A percentile compares a stretch with the other conserved stretches of the same genome.
Evolutionary conservation across 2,329 filamentous ascomycete genomes (phyloP).

Genomic region (Pseudocercospora fuligena): DNA sequence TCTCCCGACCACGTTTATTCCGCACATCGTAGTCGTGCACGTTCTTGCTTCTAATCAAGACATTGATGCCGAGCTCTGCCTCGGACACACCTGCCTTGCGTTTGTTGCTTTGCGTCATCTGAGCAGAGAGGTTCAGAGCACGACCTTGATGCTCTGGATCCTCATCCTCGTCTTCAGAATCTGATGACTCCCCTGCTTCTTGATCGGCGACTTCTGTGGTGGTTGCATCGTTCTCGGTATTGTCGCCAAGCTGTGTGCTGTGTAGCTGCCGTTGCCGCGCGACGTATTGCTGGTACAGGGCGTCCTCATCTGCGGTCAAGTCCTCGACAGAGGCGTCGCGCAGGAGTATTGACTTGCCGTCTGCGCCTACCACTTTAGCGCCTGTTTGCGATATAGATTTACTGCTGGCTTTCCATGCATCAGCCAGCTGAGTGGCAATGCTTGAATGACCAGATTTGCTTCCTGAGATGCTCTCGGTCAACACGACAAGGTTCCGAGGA

Average conservation of each 20-base stretch:
- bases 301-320: constrained; percentile 78
- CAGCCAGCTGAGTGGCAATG: constrained; percentile 77
- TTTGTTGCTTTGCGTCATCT: constrained; percentile 75
- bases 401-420: constrained; percentile 48
- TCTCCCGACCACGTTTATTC: constrained; percentile 88
- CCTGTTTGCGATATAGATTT: constrained; percentile 39
- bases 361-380: constrained; percentile 58
- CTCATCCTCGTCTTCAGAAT: constrained; percentile 86
- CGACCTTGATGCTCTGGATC: constrained; percentile 91
- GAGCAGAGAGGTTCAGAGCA: constrained; percentile 84
- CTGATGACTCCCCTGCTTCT: constrained; percentile 82
- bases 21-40: constrained; percentile 94
- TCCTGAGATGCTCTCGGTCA: constrained; percentile 73
- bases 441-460: constrained; percentile 51
- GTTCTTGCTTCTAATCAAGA: constrained; percentile 79
- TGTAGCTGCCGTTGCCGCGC: constrained; percentile 87
- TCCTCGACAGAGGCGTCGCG: constrained; percentile 56
- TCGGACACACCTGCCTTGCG: constrained; percentile 87
- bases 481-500: constrained; percentile 78
- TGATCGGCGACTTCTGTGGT: constrained; percentile 69
- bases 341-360: constrained; percentile 56
- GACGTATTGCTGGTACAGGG: constrained; percentile 88
- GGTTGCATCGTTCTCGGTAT: constrained; percentile 71
- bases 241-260: constrained; percentile 74
- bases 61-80: constrained; percentile 88